phyloP scores from a whole-genome alignment of 345 rosid genomes.

The Theobroma cacao region DNA sequence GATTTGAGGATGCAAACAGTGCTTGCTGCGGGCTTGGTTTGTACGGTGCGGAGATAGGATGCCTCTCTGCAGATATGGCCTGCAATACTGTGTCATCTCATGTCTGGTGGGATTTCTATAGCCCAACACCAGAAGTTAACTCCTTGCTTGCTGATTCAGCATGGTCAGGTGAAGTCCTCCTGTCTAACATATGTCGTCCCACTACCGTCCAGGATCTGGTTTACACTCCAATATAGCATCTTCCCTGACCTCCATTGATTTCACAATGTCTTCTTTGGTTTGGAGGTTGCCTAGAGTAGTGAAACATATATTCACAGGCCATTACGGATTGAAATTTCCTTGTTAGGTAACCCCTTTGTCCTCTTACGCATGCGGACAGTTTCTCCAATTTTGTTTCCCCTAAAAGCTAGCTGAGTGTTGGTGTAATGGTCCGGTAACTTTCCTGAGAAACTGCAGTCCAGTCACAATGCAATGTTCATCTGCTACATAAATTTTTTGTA shows the following conservation, averaged over 20 bases:
- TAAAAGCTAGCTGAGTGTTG: neutral
- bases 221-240: neutral
- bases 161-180: slow-evolving; percentile 42
- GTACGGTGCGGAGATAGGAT: slow-evolving; percentile 45
- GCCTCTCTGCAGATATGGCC: slow-evolving; percentile 51
- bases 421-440: neutral
- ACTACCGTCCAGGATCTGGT: slow-evolving; percentile 34
- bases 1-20: slow-evolving; percentile 36
- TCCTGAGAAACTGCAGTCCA: neutral
- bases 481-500: neutral
- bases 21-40: slow-evolving; percentile 62
- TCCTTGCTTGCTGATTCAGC: slow-evolving; percentile 50
- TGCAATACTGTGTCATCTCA: slow-evolving; percentile 40
- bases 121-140: slow-evolving; percentile 51
- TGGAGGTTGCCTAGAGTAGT: neutral
- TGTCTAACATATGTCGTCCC: slow-evolving; percentile 48
- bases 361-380: neutral
- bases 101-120: slow-evolving; percentile 79
- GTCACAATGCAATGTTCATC: neutral
- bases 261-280: neutral
- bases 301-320: neutral
- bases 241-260: slow-evolving; percentile 3
- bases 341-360: neutral
- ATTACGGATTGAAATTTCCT: neutral
- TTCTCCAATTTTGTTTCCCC: neutral